Base-by-base conservation (phyloP, 805 yeast species). In the Dipodascus albidus region DNA sequence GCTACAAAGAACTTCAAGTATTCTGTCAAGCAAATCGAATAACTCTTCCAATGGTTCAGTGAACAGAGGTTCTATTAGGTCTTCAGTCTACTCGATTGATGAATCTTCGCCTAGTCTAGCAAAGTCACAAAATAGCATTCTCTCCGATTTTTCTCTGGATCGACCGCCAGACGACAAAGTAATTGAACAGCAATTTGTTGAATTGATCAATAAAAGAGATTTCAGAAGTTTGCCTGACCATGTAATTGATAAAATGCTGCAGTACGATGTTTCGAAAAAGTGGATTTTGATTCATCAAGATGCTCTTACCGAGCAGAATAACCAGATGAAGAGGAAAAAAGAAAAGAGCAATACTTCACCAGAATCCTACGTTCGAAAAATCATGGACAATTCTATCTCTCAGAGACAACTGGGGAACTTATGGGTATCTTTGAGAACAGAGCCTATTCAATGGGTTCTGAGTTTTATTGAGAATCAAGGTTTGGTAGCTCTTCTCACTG, bases 241-340 rank as follows among this genome's bases (percentile, higher is more conserved):
- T 51, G 96, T 93, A 1, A 82, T 82, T 59, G 77, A 74, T 53
- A 91, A 87, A 62, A 81, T 91, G 85, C 74, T 80, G 62, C 78
- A 77, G 59, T 89, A 85, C 64, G 78, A 85, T 47, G 71, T 79
- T 0, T 86, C 84, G 50, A 87, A 88, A 61, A 91, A 91, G 68
- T 89, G 96, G 96, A 82, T 87, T 84, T 74, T 90, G 59, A 83
- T 90, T 44, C 81, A 85, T 59, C 97, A 90, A 66, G 96, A 89
- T 66, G 81, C 84, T 22, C 75, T 87, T 48, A 78, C 90, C 3
- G 96, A 89, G 62, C 44, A 38, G n/a, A 38, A 38, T 17, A 38
- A 38, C 44, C 17, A 38, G 15, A 11, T 38, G 20, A 38, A 38
- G n/a, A 4, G 20, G 20, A 38, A 38, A 17, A 38, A 38, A 17